Base-by-base conservation (phyloP, 2,329 filamentous ascomycete species). In the Clonostachys byssicola region DNA sequence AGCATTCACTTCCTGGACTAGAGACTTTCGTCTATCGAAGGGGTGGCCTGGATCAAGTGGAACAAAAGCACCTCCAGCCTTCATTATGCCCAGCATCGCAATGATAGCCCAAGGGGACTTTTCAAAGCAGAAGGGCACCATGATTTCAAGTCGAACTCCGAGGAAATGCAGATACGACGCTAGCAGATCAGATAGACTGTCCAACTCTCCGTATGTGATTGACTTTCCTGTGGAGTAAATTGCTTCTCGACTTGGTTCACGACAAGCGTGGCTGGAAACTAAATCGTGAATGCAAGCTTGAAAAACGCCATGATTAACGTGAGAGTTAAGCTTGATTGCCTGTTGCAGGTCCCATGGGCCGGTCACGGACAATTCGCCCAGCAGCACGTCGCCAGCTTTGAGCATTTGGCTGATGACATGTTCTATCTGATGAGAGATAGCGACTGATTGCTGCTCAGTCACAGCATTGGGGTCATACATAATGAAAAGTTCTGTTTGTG, bases 11-110 rank as follows among this genome's bases (percentile, higher is more conserved):
- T 52, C 34, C 9, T 51, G 12, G 6, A 54, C 4, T 12, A 56
- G 18, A 3, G 34, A 39, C 8, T 49, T 16, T 4, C 42, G 41
- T 12, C 45, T 45, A 10, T 23, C 42, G 10, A 16, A 23, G 12
- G 53, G 54, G 23, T 52, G 48, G 3, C 49, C 46, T 4, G 53
- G 47, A 43, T 64, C 63, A 14, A 66, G 50, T 16, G 58, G 57
- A 1, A 60, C 57, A 38, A 62, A 61, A 1, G 54, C 58, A 8
- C 55, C 61, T 8, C 63, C 63, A 1, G 60, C 49, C 43, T 60
- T 61, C 39, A 62, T 53, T 7, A 61, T 51, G 1, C 53, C 60
- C 1, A 63, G 42, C 46, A 63, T 59, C 12, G 55, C 52, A 3
- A 62, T 53, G 5, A 60, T 47, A 5, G 56, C 54, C 54, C 52